Evolutionary conservation across 371 early-diverging fungal species (phyloP), one percentile per base, ranked within the genome.

Genomic region (Parasitella parasitica): DNA sequence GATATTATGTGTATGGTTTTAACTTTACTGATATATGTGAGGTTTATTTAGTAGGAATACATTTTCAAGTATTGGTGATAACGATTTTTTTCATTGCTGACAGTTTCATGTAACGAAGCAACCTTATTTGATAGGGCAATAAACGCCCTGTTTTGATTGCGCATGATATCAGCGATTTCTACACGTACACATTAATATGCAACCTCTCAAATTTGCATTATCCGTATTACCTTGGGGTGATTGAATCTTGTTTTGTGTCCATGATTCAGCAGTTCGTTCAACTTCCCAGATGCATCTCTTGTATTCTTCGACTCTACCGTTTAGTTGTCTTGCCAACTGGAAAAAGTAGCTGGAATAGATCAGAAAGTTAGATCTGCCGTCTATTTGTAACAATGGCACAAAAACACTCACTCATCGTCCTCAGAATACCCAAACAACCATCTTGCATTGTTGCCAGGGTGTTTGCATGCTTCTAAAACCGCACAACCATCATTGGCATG

Each of bases 71-170:
- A 73, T 51, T 75, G 75, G 43, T 62, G 38, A 50, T 66, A 75
- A 37, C 73, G 83, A 0, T 72, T 76, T 48, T 84, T 80, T 55
- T 82, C 73, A 57, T 74, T 71, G 36, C 70, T 69, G 30, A 88
- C 73, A 13, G 76, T 72, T 55, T 89, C 89, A 71, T 91, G 86
- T 13, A 86, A 71, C 13, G 69, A 60, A 11, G 89, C 86, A 6
- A 88, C 83, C 46, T 77, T 81, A 30, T 76, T 73, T 2, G 88
- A 84, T 27, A 89, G 64, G 18, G 86, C 79, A 15, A 91, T 65
- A 66, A 91, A 87, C 8, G 82, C 77, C 24, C 83, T 74, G 58
- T 91, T 83, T 59, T 91, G 91, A 57, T 75, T 71, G 48, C 81
- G 72, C 72, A 91, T 69, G 27, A 85, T 83, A 41, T 76, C 75